Conservation (phyloP, 768 basidiomycete species). For the Suillus tomentosus region DNA sequence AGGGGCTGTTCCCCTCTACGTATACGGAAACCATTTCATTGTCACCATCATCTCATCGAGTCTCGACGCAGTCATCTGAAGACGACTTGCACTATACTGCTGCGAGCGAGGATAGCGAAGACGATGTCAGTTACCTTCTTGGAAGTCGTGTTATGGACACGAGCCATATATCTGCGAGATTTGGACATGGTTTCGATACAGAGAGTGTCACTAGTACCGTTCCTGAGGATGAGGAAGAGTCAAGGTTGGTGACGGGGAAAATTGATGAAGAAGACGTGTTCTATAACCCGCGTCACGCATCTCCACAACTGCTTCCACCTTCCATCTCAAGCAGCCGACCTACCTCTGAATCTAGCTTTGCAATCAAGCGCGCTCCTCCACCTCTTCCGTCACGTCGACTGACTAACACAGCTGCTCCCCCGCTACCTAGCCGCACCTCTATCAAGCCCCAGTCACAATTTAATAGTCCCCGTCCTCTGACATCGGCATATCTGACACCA, state of each 20-base stretch:
- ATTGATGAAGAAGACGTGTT: conserved; percentile 28
- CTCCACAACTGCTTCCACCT: conserved; percentile 14
- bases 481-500: conserved; percentile 29
- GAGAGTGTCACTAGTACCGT: conserved; percentile 45
- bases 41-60: conserved; percentile 12
- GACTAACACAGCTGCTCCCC: conserved; percentile 36
- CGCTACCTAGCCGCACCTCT: conserved; percentile 50
- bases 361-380: conserved; percentile 55
- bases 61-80: conserved; percentile 38
- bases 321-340: conserved; percentile 28
- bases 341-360: conserved; percentile 21
- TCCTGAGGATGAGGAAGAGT: conserved; percentile 48
- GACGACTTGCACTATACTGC: conserved; percentile 5
- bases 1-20: conserved; percentile 80
- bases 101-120: conserved; percentile 26
- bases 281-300: conserved; percentile 21
- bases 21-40: conserved; percentile 56
- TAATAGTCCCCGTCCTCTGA: conserved; percentile 21
- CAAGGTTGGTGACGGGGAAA: conserved; percentile 32
- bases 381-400: conserved; percentile 65
- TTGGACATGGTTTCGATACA: conserved; percentile 35
- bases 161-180: conserved; percentile 7
- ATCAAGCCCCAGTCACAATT: conserved; percentile 21
- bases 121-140: conserved; percentile 15
- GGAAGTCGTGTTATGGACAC: conserved; percentile 19